A percentile compares a stretch with the other conserved stretches of the same genome.
Conservation (phyloP, 2,329 filamentous ascomycete genomes). For the Sclerotinia borealis region DNA sequence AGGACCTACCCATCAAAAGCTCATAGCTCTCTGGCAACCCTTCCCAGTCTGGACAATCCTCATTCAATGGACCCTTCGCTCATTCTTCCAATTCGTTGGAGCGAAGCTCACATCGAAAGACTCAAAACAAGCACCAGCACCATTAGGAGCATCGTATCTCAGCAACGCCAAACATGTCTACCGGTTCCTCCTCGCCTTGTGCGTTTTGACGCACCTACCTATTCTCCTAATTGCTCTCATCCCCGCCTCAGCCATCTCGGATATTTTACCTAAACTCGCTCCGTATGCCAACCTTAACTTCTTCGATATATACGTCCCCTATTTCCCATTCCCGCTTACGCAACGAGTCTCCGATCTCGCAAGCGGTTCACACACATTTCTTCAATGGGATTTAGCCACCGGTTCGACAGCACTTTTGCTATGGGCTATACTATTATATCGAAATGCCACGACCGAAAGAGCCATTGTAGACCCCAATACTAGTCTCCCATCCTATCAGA, state of each 20-base stretch:
- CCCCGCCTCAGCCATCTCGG: slow-evolving; percentile 33
- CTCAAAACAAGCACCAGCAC: slow-evolving; percentile 25
- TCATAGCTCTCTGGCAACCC: slow-evolving; percentile 45
- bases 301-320: slow-evolving; percentile 35
- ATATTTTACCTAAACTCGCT: slow-evolving; percentile 33
- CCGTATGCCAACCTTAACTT: slow-evolving; percentile 33
- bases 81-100: slow-evolving; percentile 9
- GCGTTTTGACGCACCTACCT: slow-evolving; percentile 36
- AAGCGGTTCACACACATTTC: slow-evolving; percentile 39
- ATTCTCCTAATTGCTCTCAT: slow-evolving; percentile 37
- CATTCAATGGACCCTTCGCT: slow-evolving; percentile 32
- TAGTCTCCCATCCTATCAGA: slow-evolving; percentile 16
- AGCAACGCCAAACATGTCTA: slow-evolving; percentile 23
- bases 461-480: slow-evolving; percentile 16
- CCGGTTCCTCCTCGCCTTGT: slow-evolving; percentile 35
- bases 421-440: slow-evolving; percentile 39
- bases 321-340: slow-evolving; percentile 30
- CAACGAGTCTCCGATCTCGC: slow-evolving; percentile 20
- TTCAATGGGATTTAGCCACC: slow-evolving; percentile 45
- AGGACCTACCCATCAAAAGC: slow-evolving; percentile 40
- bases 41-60: slow-evolving; percentile 43
- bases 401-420: slow-evolving; percentile 38
- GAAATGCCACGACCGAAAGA: slow-evolving; percentile 25
- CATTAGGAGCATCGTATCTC: slow-evolving; percentile 21
- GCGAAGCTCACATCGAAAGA: slow-evolving; percentile 17